A percentile compares a stretch with the other conserved stretches of the same genome.
Conservation (phyloP, 192 early-diverging fungal genomes). For the Mortierella antarctica region DNA sequence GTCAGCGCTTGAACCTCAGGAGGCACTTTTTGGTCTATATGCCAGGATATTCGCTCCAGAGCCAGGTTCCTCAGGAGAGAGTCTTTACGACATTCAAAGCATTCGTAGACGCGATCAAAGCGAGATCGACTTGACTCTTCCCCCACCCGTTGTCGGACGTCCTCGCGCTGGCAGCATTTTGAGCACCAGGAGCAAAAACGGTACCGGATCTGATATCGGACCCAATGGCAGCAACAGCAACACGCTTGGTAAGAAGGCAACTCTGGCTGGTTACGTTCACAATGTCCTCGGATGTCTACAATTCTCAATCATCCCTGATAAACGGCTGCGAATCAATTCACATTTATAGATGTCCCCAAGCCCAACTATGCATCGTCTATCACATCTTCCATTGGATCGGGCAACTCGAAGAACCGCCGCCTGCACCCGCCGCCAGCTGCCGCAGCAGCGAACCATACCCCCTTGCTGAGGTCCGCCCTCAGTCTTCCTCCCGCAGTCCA, state of each 20-base stretch:
- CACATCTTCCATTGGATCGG: conserved; percentile 50
- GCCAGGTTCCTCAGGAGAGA: conserved; percentile 19
- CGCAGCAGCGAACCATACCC: conserved; percentile 5
- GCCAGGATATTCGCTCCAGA: conserved; percentile 60
- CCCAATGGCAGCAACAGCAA: conserved; percentile 15
- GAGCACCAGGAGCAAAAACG: conserved; percentile 34
- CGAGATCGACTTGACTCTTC: conserved; percentile 3
- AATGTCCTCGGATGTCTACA: too few species aligned
- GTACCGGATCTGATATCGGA: conserved; percentile 33
- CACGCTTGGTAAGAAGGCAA: conserved; percentile 38
- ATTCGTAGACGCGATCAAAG: conserved; percentile 25
- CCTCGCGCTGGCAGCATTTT: conserved; percentile 40
- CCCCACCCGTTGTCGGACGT: conserved; percentile 2
- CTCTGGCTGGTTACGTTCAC: background rate
- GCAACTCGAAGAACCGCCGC: conserved; percentile 29
- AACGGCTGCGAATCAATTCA: background rate
- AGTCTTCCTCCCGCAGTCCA: conserved; percentile 36
- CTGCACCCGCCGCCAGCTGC: conserved; percentile 53
- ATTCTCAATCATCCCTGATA: too few species aligned
- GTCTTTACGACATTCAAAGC: conserved; percentile 39
- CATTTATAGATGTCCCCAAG: conserved; percentile 40
- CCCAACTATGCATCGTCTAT: conserved; percentile 55
- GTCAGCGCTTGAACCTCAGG: conserved; percentile 62
- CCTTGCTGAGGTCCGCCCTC: conserved; percentile 36
- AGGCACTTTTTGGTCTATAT: conserved; percentile 72